Evolutionary conservation across 768 basidiomycete species (phyloP).

Genomic region (Lactarius hatsudake): DNA sequence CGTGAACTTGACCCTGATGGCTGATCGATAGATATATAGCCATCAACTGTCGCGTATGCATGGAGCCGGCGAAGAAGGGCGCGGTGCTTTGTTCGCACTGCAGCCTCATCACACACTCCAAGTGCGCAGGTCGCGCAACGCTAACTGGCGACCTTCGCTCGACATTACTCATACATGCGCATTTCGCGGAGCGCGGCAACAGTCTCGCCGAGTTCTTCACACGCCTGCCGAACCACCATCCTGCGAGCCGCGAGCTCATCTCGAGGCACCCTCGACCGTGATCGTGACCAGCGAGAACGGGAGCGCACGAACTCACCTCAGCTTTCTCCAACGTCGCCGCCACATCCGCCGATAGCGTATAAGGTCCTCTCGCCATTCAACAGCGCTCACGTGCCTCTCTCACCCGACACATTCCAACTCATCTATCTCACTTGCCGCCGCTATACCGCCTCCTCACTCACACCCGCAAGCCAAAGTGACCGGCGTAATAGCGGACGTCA

Average conservation of each 20-base stretch:
- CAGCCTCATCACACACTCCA: slow-evolving; percentile 82
- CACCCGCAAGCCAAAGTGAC: too few relatives aligned
- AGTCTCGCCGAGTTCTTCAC: slow-evolving; percentile 55
- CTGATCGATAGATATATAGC: slow-evolving; percentile 48
- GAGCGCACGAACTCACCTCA: slow-evolving; percentile 11
- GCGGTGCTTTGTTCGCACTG: slow-evolving; percentile 88
- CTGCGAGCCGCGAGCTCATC: slow-evolving; percentile 19
- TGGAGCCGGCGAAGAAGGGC: slow-evolving; percentile 75
- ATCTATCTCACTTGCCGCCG: too few relatives aligned
- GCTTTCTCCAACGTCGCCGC: slow-evolving; percentile 2
- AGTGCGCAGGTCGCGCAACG: slow-evolving; percentile 69
- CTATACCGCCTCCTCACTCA: too few relatives aligned
- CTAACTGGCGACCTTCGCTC: slow-evolving; percentile 80
- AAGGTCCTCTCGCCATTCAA: too few relatives aligned
- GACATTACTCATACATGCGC: slow-evolving; percentile 73
- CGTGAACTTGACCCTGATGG: not conserved
- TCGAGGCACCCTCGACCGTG: slow-evolving; percentile 22
- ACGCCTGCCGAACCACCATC: slow-evolving; percentile 41
- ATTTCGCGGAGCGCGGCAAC: slow-evolving; percentile 65
- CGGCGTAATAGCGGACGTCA: too few relatives aligned
- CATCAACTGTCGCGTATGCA: slow-evolving; percentile 84
- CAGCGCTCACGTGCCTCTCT: too few relatives aligned
- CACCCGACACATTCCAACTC: too few relatives aligned
- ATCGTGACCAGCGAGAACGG: too few relatives aligned
- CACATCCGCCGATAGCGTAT: too few relatives aligned